Evolutionary conservation across 106 monocot genomes (phyloP), one percentile per base, ranked within the genome.

Genomic region (Hemerocallis citrina): DNA sequence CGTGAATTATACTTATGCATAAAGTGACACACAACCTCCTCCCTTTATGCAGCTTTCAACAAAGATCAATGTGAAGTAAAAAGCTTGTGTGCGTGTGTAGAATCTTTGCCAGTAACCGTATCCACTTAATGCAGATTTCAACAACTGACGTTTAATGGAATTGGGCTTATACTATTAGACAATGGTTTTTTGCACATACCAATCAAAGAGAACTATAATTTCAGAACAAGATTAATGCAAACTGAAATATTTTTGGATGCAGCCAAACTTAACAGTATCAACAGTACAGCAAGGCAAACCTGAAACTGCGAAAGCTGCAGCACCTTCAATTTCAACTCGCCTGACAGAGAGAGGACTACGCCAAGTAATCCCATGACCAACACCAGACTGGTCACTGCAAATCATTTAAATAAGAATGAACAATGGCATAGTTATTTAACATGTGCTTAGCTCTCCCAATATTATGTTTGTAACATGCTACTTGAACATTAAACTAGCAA

Each of bases 311-410:
- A 76, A 95, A 42, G 94, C 94, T 41, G 74, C 68, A 51, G 89
- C 81, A 38, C 94, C 94, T 59, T 71, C 52, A 46, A 95, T 77
- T 60, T 80, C 77, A 64, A 89, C 77, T 54, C 34, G 72, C 54
- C 67, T 86, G 37, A 63, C 85, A 78, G 59, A 71, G 19, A 95
- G 63, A 57, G 86, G 58, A 60, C 34, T 62, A 29, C 63, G 74
- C 94, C 94, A 95, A 16, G 81, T 86, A 43, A 95, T 76, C 12
- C 78, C 61, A 72, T 95, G 94, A 42, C 94, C 70, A 38, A 86
- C 86, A 30, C 77, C 94, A 43, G 94, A 95, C 41, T 76, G 55
- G 40, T 89, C 89, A 33, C 94, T 95, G 85, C 32, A 77, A 67
- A 61, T 34, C 5, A 60, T 58, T 65, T 21, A 33, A 55, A 58